A percentile compares a stretch with the other conserved stretches of the same genome.
These are phyloP conservation scores for Teratosphaeria nubilosa DNA, from an alignment of 2,329 filamentous ascomycete genomes.

Conservation along the genomic window DNA sequence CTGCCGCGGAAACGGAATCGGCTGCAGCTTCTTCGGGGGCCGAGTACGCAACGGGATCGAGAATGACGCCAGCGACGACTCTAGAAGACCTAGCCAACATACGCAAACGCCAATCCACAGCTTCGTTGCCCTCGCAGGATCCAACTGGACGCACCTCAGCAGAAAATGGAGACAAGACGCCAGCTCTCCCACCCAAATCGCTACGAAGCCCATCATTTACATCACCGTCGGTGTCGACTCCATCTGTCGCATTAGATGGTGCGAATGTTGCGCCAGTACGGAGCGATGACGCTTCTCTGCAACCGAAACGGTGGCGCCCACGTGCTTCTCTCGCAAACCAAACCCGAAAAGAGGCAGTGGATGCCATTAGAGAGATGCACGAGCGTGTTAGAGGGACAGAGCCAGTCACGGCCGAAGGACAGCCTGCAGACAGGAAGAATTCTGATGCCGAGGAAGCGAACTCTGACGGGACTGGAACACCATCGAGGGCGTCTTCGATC, in stretches of 20 bases:
- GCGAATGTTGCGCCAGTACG: conserved; percentile 18
- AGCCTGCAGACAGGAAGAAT: not conserved
- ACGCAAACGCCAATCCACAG: conserved; percentile 14
- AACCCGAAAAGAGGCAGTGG: conserved; percentile 19
- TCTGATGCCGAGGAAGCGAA: not conserved
- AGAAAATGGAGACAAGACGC: not conserved
- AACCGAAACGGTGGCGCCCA: conserved; percentile 10
- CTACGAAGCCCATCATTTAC: conserved; percentile 22
- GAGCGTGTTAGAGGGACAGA: conserved; percentile 7
- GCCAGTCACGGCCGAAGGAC: not conserved
- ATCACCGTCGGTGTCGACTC: conserved; percentile 13
- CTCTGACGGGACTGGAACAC: not conserved
- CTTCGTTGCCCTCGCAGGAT: conserved; percentile 7
- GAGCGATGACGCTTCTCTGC: conserved; percentile 11
- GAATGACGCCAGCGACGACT: conserved; percentile 8
- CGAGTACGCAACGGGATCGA: conserved; percentile 5
- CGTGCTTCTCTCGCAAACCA: conserved; percentile 5
- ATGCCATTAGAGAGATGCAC: conserved; percentile 19
- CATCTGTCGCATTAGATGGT: conserved; percentile 20
- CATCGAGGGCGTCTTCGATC: not conserved
- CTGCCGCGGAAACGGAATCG: conserved; percentile 4
- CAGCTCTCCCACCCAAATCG: conserved; percentile 9
- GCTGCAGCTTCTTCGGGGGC: conserved; percentile 13
- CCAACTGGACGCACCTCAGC: conserved; percentile 2
- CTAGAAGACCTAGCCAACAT: conserved; percentile 1